These are phyloP conservation scores for Xylaria arbuscula DNA, from an alignment of 2,329 filamentous ascomycete genomes.

Conservation along the genomic window DNA sequence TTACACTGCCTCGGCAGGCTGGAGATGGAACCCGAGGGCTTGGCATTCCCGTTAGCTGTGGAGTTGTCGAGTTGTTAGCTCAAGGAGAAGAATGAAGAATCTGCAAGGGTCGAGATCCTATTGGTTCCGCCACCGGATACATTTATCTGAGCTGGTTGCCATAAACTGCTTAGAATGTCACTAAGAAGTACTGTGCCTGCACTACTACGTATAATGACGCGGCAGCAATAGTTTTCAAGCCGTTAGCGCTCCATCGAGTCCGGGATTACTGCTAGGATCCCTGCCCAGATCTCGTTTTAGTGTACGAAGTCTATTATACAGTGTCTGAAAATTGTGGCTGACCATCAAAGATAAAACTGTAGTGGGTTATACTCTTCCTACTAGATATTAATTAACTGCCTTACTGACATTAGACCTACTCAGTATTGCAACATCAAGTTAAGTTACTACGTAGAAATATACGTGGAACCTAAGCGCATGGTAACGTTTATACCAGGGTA, in stretches of 20 bases:
- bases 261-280: background rate
- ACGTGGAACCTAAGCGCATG: too few relatives aligned
- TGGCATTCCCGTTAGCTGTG: conserved; percentile 11
- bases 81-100: background rate
- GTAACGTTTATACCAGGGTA: background rate
- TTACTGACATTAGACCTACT: background rate
- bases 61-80: too few relatives aligned
- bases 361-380: background rate
- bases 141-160: background rate
- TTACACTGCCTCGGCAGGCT: too few relatives aligned
- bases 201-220: conserved; percentile 22
- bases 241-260: background rate
- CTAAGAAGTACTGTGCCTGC: conserved; percentile 4
- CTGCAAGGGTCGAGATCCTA: conserved; percentile 1
- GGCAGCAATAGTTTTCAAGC: conserved; percentile 16
- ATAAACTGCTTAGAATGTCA: background rate
- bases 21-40: conserved; percentile 12
- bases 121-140: background rate
- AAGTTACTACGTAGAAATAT: too few relatives aligned
- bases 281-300: background rate
- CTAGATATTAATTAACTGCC: background rate
- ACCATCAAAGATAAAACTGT: background rate
- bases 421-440: too few relatives aligned
- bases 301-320: background rate
- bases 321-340: background rate